Percentiles rank a stretch among this genome's conserved stretches.
Evolutionary conservation across 371 early-diverging fungal genomes (phyloP).

Genomic region (Chytridiales sp.): DNA sequence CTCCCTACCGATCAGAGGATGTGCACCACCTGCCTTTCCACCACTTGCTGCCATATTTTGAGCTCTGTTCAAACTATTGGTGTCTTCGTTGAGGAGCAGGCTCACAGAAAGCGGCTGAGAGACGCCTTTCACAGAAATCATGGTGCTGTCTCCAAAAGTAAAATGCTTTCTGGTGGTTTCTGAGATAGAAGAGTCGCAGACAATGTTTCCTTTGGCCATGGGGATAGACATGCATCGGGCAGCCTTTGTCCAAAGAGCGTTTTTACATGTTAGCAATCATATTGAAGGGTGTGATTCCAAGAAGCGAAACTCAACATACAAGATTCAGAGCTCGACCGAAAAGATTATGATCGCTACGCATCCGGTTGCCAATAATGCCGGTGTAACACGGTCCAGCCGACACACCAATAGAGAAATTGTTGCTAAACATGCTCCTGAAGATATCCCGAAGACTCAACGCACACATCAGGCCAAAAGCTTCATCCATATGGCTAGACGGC

Average conservation of each 20-base stretch:
- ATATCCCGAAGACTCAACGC: constrained; percentile 1
- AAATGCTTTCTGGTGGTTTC: background rate
- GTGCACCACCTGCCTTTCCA: no score
- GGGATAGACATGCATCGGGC: constrained; percentile 12
- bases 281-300: no score
- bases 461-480: constrained; percentile 10
- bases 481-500: constrained; percentile 1
- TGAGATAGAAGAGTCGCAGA: background rate
- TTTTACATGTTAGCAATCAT: no score
- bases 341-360: constrained; percentile 1
- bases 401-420: background rate
- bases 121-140: background rate
- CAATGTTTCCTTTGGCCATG: background rate
- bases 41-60: no score
- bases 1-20: no score
- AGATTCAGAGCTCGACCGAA: constrained; percentile 9
- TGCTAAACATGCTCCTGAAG: background rate
- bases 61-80: no score
- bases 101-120: no score
- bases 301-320: no score
- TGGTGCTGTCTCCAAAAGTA: background rate
- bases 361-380: constrained; percentile 3
- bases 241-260: no score
- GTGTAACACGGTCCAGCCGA: background rate
- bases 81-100: no score